phyloP scores from a whole-genome alignment of 2,329 filamentous ascomycete genomes.

The Paracoccidioides brasiliensis region DNA sequence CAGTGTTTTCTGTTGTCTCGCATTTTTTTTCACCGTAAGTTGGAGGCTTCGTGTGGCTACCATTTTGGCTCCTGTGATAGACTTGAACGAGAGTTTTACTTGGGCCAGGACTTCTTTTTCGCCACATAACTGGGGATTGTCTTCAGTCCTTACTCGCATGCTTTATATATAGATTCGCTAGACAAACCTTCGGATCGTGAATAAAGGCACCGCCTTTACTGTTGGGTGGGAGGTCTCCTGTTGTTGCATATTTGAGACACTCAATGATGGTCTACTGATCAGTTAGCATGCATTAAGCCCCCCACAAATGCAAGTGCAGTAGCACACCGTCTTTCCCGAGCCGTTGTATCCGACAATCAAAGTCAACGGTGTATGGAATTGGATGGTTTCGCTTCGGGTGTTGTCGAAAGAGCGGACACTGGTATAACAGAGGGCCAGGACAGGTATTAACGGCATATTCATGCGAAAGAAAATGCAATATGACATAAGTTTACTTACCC shows the following conservation, averaged over 20 bases:
- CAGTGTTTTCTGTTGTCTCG: constrained; percentile 65
- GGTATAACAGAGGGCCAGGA: not conserved
- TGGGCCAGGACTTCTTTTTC: constrained; percentile 85
- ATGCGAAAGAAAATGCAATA: not conserved
- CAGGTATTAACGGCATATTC: not conserved
- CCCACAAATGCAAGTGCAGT: not conserved
- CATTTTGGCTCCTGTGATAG: constrained; percentile 64
- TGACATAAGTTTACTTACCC: constrained; percentile 39
- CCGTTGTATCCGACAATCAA: constrained; percentile 96
- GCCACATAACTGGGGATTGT: constrained; percentile 47
- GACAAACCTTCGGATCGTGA: constrained; percentile 73
- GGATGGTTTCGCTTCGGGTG: constrained; percentile 59
- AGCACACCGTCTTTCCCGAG: constrained; percentile 71
- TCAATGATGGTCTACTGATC: constrained; percentile 78
- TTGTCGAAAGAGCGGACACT: constrained; percentile 78
- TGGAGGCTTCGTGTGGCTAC: constrained; percentile 75
- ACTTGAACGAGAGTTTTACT: constrained; percentile 77
- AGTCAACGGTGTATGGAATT: constrained; percentile 81
- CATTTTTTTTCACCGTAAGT: constrained; percentile 71
- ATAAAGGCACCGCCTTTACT: constrained; percentile 83
- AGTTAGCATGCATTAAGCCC: constrained; percentile 4
- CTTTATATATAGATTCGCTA: not conserved
- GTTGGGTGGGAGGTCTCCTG: constrained; percentile 84
- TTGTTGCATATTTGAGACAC: constrained; percentile 95
- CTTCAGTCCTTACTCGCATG: constrained; percentile 4